Evolutionary conservation across 1,284 basidiomycete species (phyloP).

Genomic region (Athelia psychrophila): DNA sequence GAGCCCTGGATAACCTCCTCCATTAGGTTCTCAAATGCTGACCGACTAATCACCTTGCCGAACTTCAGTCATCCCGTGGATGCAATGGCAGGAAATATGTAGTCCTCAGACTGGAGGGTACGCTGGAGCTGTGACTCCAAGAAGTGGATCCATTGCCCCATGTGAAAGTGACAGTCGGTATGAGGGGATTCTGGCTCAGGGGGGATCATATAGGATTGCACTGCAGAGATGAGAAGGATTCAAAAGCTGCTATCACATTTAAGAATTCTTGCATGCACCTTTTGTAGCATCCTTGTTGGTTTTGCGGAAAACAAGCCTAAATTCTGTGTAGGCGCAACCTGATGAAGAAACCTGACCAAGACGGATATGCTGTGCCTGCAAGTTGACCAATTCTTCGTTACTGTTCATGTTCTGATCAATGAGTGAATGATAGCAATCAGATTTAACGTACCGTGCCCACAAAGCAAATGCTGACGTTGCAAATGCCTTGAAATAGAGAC

Average conservation of each 20-base stretch:
- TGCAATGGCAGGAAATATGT: conserved; percentile 12
- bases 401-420: conserved; percentile 3
- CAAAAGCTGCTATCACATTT: background rate
- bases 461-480: conserved; percentile 17
- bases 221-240: conserved; percentile 2
- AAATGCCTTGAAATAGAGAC: conserved; percentile 17
- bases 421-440: background rate
- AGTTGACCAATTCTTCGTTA: conserved; percentile 17
- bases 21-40: conserved; percentile 9
- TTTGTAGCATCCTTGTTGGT: conserved; percentile 19
- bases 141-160: conserved; percentile 10
- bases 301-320: conserved; percentile 16
- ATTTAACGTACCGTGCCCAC: conserved; percentile 9
- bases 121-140: conserved; percentile 10
- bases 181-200: conserved; percentile 10
- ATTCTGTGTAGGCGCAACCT: conserved; percentile 7
- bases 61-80: conserved; percentile 13
- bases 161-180: conserved; percentile 15
- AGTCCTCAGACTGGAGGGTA: conserved; percentile 2
- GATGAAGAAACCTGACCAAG: background rate
- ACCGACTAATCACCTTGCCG: conserved; percentile 10
- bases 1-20: conserved; percentile 8
- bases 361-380: conserved; percentile 9
- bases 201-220: conserved; percentile 15
- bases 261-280: conserved; percentile 4